Evolutionary conservation across 805 yeast species (phyloP), one percentile per base, ranked within the genome.

Genomic region (Hanseniaspora clermontiae): DNA sequence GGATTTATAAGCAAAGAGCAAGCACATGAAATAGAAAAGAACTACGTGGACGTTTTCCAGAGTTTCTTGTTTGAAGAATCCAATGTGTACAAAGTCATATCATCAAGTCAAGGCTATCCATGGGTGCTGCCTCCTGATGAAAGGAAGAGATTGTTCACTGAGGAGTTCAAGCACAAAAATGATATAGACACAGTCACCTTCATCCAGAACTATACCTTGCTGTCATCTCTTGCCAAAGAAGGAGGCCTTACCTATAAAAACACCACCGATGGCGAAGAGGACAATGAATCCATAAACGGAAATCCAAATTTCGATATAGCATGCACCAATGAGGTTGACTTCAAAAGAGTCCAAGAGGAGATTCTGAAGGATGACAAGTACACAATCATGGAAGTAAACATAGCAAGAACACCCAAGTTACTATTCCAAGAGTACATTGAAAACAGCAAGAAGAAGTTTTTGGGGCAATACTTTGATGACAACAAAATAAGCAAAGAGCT

Each of bases 181-280:
- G 42, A 38, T 12, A n/a, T 20, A 17, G 34, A 53, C 19, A 45
- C 20, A 11, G 17, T 36, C 5, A 38, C 42, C 2, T 53, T 53
- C 17, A n/a, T 53, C 1, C 45, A 53, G 15, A 53, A 53, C 32
- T 53, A 43, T 15, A 36, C 51, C 10, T 19, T 53, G 14, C 40
- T 53, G 6, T 53, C 57, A 9, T 27, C 43, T 39, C 27, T 53
- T 6, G 49, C 46, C 9, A 53, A 43, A 29, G 47, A 53, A 24
- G 57, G 57, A 9, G 57, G 57, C 4, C 24, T 46, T 11, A 38
- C 46, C 10, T 53, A 53, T n/a, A 53, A 53, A 19, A 32, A 31
- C 17, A 31, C 15, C 14, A 31, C 17, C n/a, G 8, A 17, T 17
- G 29, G 7, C 1, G 49, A 31, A 10, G 27, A 19, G 5, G 39